Conservation (phyloP, 225 moss, liverwort and hornwort genomes). For the Takakia lepidozioides region DNA sequence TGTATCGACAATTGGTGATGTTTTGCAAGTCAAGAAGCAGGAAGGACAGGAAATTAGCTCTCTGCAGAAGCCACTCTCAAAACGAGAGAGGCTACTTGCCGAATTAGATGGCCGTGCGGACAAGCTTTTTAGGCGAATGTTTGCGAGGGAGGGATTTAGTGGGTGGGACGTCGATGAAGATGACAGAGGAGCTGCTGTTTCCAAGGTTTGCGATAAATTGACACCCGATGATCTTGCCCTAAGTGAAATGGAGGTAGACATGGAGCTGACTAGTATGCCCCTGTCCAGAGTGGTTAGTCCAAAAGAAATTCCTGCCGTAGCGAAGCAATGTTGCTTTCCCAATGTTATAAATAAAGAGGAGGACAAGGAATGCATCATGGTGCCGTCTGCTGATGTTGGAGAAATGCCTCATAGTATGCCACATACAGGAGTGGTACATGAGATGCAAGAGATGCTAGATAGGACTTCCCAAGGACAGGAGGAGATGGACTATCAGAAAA, state of each 20-base stretch:
- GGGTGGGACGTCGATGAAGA: constrained; percentile 3
- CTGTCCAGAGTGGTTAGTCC: too few species aligned
- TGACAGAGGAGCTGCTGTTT: too few species aligned
- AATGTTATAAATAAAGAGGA: constrained; percentile 1
- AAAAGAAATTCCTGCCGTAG: too few species aligned
- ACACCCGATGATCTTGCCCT: too few species aligned
- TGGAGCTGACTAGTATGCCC: too few species aligned
- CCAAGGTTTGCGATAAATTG: too few species aligned
- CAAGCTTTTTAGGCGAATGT: constrained; percentile 23
- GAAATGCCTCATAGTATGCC: too few species aligned
- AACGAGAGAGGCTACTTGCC: constrained; percentile 5
- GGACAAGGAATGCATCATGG: background rate
- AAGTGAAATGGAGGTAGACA: background rate
- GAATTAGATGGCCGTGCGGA: constrained; percentile 12
- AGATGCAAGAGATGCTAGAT: background rate
- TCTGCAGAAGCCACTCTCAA: background rate
- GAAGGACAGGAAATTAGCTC: background rate
- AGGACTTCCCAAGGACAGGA: background rate
- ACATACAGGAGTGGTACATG: too few species aligned
- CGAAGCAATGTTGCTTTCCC: background rate
- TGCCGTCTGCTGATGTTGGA: background rate
- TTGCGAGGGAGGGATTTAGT: constrained; percentile 9
- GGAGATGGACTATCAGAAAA: background rate
- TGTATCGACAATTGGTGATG: background rate
- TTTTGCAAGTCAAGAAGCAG: background rate